Base-by-base conservation (phyloP, 768 basidiomycete genomes). In the Pholiota microspora region DNA sequence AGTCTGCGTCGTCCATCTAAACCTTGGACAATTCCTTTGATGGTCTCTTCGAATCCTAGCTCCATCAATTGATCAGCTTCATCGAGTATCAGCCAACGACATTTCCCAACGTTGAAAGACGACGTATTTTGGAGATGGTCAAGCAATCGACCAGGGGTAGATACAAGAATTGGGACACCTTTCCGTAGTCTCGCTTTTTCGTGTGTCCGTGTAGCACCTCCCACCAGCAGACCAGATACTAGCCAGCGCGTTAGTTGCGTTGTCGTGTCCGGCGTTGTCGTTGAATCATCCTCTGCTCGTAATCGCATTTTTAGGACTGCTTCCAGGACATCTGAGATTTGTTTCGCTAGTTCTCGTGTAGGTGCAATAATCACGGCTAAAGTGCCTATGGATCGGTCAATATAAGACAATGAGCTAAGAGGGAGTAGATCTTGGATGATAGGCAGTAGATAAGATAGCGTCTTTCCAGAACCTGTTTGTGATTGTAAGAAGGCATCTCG, bases 1-100 rank as follows among this genome's bases (percentile, higher is more conserved):
- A 95, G 76, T 59, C 84, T 86, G 48, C 83, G 71, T 49, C 93
- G 81, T 0, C 93, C 94, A 55, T 98, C 94, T 18, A 99, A 69
- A 8, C 89, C 87, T 63, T 87, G 82, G 31, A 98, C 73, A 59
- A 98, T 97, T 1, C 92, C 94, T 53, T 81, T 83, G 63, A 99
- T 89, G 0, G 94, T 92, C 65, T 98, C 94, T 68, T 97, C 95
- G 59, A 99, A 99, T 0, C 97, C 97, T 38, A 98, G 83, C 59
- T 98, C 95, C 95, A 98, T 98, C 48, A 99, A 74, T 36, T 94
- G 80, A 71, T 99, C 97, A 5, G 96, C 95, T 74, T 99, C 97
- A 66, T 99, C 97, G 23, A 98, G 83, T 7, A 99, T 86, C 27
- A 99, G 78, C 94, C 96, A 99, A 45, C 92, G 84, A 67, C 92